Evolutionary conservation across 2,329 filamentous ascomycete species (phyloP).

Genomic region (Exophiala sp.): DNA sequence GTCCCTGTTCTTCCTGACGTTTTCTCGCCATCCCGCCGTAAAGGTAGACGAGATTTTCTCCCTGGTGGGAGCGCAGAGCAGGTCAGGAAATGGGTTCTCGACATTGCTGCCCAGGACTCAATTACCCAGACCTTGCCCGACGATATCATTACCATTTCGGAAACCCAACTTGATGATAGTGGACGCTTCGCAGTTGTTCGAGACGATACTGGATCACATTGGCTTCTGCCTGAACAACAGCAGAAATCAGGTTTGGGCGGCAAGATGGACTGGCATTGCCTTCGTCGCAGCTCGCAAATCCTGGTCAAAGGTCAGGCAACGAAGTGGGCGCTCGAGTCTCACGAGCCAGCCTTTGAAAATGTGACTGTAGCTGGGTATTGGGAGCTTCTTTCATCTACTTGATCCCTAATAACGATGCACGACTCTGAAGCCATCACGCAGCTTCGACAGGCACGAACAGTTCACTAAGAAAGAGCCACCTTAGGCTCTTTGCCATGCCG

Average conservation of each 20-base stretch:
- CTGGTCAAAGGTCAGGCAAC: constrained; percentile 18
- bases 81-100: constrained; percentile 23
- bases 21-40: constrained; percentile 27
- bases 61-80: constrained; percentile 21
- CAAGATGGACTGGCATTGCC: not conserved
- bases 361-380: constrained; percentile 17
- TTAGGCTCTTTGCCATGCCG: too few species aligned
- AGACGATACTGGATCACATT: constrained; percentile 10
- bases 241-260: not conserved
- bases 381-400: constrained; percentile 7
- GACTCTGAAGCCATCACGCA: too few species aligned
- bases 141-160: constrained; percentile 4
- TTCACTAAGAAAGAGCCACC: too few species aligned
- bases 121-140: not conserved
- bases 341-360: not conserved
- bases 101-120: constrained; percentile 20
- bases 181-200: constrained; percentile 15
- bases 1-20: constrained; percentile 21
- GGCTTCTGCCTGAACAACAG: constrained; percentile 21
- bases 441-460: too few species aligned
- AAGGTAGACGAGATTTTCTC: constrained; percentile 24
- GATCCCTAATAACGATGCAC: not conserved
- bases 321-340: constrained; percentile 13
- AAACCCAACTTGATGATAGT: constrained; percentile 12
- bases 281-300: constrained; percentile 8